Percentiles rank a stretch among this genome's conserved stretches.
These are phyloP conservation scores for Aspergillus incahuasiensis DNA, from an alignment of 495 filamentous ascomycete species.

Conservation along the genomic window DNA sequence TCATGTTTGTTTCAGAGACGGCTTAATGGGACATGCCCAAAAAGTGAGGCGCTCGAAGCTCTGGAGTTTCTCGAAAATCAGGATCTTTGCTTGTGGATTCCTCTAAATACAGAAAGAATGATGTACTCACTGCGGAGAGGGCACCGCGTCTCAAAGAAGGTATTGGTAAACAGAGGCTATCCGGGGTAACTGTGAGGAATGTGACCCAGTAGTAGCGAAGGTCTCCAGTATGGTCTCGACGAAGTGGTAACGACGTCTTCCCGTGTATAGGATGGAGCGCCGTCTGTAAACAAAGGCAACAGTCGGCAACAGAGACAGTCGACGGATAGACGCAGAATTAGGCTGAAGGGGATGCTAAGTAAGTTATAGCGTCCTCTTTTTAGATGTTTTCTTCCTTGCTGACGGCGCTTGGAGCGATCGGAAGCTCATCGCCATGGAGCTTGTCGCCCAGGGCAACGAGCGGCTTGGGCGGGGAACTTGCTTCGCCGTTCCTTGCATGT, in stretches of 20 bases:
- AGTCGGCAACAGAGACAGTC: neutral
- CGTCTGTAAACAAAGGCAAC: conserved; percentile 6
- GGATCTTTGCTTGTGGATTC: neutral
- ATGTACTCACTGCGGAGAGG: conserved; percentile 10
- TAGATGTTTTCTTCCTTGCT: neutral
- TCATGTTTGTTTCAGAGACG: conserved; percentile 23
- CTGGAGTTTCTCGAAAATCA: neutral
- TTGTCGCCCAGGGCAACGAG: conserved; percentile 32
- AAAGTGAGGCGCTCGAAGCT: neutral
- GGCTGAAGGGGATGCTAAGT: neutral
- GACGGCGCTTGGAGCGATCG: conserved; percentile 12
- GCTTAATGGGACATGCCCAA: conserved; percentile 30
- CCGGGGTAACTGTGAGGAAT: conserved; percentile 6
- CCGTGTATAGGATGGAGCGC: neutral
- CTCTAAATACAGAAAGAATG: conserved; percentile 7
- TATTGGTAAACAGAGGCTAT: conserved; percentile 8
- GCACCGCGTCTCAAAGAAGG: neutral
- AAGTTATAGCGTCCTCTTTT: neutral
- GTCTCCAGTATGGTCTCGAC: neutral
- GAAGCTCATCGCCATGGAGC: conserved; percentile 10
- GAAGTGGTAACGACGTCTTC: neutral
- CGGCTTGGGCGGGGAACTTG: conserved; percentile 17
- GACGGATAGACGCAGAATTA: neutral
- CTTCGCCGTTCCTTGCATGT: conserved; percentile 13
- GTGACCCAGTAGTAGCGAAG: neutral